Conservation (phyloP, 176 grass and related monocot species). For the Aegilops tauschii region DNA sequence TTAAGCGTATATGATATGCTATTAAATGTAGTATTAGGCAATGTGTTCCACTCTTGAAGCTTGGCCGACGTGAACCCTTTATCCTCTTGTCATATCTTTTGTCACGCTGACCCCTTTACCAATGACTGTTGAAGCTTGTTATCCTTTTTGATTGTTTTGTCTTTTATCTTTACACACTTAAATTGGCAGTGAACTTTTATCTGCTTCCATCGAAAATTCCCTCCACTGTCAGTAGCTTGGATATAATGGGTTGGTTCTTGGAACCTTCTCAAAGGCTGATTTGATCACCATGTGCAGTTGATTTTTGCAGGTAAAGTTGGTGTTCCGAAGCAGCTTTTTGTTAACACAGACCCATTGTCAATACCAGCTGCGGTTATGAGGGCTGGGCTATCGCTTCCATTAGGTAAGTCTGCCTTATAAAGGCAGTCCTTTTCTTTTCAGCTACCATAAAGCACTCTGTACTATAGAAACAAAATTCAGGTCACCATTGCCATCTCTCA, state of each 20-base stretch:
- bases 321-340: constrained; percentile 84
- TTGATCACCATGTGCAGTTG: constrained; percentile 50
- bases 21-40: neutral
- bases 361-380: constrained; percentile 77
- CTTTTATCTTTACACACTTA: neutral
- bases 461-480: neutral
- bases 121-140: neutral
- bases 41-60: neutral
- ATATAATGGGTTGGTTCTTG: constrained; percentile 27
- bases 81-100: constrained; percentile 3
- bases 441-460: neutral
- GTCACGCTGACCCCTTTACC: neutral
- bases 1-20: neutral
- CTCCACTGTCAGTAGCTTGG: neutral
- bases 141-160: neutral
- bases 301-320: constrained; percentile 78
- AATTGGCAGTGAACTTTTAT: neutral
- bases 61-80: constrained; percentile 11
- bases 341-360: constrained; percentile 74
- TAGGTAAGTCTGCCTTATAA: constrained; percentile 48
- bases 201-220: constrained; percentile 11
- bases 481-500: neutral
- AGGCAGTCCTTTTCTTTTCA: neutral
- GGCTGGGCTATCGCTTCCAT: constrained; percentile 77
- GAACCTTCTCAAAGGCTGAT: constrained; percentile 39